Evolutionary conservation across 2,329 filamentous ascomycete genomes (phyloP), one percentile per base, ranked within the genome.

Genomic region (Helminthosporium solani): DNA sequence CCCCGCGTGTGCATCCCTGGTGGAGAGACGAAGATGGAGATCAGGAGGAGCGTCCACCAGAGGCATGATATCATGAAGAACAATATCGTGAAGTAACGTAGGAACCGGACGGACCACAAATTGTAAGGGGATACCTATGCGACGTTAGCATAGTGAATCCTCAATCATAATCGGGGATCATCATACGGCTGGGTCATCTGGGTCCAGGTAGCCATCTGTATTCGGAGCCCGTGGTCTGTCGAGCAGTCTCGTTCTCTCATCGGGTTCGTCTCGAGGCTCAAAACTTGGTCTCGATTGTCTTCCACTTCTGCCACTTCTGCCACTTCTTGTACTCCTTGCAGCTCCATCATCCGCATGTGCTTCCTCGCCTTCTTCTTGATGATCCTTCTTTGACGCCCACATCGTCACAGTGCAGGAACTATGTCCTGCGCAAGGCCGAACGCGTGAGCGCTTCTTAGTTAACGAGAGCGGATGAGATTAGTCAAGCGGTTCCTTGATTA

Each of bases 21-120:
- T 12, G 90, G 90, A 42, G 88, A 96, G 57, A 95, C 85, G 72
- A 99, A 99, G 55, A 87, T 84, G 44, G 89, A 90, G 14, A 96
- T 83, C n/a, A 99, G 78, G 27, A 96, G 77, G 43, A 96, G 70
- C 8, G 89, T 79, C 92, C 94, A 97, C 92, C 92, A 97, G n/a
- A 90, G 61, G 61, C 95, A 90, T 45, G 84, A 88, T 58, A 91
- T 66, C 41, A 83, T 69, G 16, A 92, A 77, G 63, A 96, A 88
- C 30, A 89, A 60, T 44, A 95, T 77, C 4, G 90, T 92, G 50
- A 94, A 70, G 64, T 85, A 88, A 65, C 90, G 83, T 44, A 94
- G 77, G 37, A 87, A 81, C 15, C 94, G 86, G 40, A 99, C 87
- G 48, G 84, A 89, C 86, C 90, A 96, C 30, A 97, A 81, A 61